phyloP scores from a whole-genome alignment of 257 asterid genomes.

The Thymus mandschuricus region DNA sequence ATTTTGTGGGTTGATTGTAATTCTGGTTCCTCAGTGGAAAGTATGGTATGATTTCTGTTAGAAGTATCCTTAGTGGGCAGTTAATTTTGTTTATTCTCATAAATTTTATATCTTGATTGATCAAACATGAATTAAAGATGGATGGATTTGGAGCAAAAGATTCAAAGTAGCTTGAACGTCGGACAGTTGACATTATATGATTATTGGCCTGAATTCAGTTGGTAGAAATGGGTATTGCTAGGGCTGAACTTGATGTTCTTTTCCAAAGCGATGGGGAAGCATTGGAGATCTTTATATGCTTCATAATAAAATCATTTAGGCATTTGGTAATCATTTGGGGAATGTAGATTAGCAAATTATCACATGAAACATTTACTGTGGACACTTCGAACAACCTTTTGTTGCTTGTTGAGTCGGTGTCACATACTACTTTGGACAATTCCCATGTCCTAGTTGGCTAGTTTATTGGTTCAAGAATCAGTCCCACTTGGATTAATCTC shows the following conservation, averaged over 20 bases:
- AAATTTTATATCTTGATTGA: not conserved
- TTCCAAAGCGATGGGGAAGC: no score
- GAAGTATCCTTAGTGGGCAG: not conserved
- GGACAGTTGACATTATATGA: no score
- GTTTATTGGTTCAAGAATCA: constrained; percentile 24
- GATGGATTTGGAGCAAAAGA: not conserved
- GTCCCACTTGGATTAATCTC: constrained; percentile 15
- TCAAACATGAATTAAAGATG: not conserved
- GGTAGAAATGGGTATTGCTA: not conserved
- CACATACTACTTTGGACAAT: constrained; percentile 8
- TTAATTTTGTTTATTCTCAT: not conserved
- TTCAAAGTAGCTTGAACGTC: not conserved
- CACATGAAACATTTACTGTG: constrained; percentile 3
- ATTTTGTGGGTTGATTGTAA: not conserved
- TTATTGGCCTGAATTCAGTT: constrained; percentile 14
- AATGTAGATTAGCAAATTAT: constrained; percentile 1
- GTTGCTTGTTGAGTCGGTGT: not conserved
- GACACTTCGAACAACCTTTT: not conserved
- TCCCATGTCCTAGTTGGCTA: not conserved
- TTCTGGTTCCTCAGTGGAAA: not conserved
- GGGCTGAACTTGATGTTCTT: no score
- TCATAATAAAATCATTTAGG: constrained; percentile 9
- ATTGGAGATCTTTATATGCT: not conserved
- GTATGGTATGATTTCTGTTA: not conserved
- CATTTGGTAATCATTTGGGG: not conserved